Evolutionary conservation across 139 green algal genomes (phyloP).

Genomic region (Zygnema circumcarinatum): DNA sequence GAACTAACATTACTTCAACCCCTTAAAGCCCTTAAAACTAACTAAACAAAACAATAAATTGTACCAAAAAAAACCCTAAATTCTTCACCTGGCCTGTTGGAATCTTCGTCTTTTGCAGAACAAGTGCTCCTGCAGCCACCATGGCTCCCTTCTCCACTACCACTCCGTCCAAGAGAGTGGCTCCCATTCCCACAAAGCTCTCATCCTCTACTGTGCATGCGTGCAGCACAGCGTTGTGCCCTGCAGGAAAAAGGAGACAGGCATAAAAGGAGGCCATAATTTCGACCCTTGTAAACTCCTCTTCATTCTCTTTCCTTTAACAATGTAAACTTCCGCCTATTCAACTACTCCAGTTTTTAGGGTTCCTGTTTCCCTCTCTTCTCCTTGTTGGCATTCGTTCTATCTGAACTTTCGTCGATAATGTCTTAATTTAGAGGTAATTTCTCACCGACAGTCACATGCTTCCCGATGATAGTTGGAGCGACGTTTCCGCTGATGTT

Average conservation of each 20-base stretch:
- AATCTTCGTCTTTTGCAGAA: conserved; percentile 74
- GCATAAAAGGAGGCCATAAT: not conserved
- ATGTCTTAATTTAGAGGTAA: no score
- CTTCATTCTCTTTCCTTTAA: not conserved
- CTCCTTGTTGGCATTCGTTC: no score
- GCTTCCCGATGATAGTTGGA: conserved; percentile 79
- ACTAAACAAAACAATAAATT: no score
- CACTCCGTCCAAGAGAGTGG: conserved; percentile 82
- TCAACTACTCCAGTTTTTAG: no score
- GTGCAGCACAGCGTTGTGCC: conserved; percentile 72
- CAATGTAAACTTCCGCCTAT: not conserved
- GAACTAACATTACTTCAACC: no score
- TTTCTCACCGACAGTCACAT: conserved; percentile 82
- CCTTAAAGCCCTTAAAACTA: no score
- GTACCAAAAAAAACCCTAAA: no score
- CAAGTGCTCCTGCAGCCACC: conserved; percentile 88
- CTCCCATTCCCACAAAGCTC: conserved; percentile 91
- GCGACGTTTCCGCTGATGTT: conserved; percentile 56
- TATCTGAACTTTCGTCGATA: no score
- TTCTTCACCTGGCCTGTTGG: conserved; percentile 76
- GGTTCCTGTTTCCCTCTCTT: no score
- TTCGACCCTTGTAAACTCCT: not conserved
- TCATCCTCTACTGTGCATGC: conserved; percentile 90
- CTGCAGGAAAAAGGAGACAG: conserved; percentile 29
- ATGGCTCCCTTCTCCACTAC: conserved; percentile 78